phyloP scores from a whole-genome alignment of 2,329 filamentous ascomycete species.

The Colletotrichum echinochloae region DNA sequence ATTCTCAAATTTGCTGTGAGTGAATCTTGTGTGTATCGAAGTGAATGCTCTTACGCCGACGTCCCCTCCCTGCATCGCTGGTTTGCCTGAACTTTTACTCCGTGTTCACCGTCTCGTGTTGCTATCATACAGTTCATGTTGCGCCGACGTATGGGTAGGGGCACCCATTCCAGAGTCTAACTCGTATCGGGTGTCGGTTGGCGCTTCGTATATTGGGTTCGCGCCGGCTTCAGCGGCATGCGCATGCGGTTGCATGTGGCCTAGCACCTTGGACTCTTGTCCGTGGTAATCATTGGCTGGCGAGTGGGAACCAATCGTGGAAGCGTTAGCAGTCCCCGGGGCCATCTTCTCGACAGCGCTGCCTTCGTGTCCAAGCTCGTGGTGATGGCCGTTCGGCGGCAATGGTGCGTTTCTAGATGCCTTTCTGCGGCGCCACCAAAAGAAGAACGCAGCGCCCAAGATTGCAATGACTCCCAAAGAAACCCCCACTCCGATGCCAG shows the following conservation, averaged over 20 bases:
- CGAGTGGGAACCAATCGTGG: background rate
- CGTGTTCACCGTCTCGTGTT: background rate
- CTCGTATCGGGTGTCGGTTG: constrained; percentile 29
- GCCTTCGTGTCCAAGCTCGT: constrained; percentile 6
- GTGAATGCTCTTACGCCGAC: background rate
- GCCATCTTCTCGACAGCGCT: constrained; percentile 13
- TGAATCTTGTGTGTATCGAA: background rate
- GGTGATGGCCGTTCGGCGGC: background rate
- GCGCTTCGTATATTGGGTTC: constrained; percentile 35
- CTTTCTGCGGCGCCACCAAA: constrained; percentile 47
- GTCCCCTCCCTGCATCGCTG: too few relatives aligned
- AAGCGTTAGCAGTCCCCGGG: constrained; percentile 20
- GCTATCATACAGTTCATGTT: background rate
- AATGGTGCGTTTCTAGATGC: background rate
- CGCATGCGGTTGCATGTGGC: constrained; percentile 27
- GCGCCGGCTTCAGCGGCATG: constrained; percentile 29
- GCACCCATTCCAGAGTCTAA: constrained; percentile 21
- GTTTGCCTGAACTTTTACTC: background rate
- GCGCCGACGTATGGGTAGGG: background rate
- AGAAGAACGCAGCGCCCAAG: constrained; percentile 43
- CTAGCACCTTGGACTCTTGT: constrained; percentile 24
- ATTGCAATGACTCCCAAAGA: constrained; percentile 45
- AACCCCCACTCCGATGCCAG: constrained; percentile 49
- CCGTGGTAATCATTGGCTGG: constrained; percentile 29
- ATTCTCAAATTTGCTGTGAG: background rate